These are phyloP conservation scores for Verticillium nonalfalfae DNA, from an alignment of 2,329 filamentous ascomycete genomes.

Conservation along the genomic window DNA sequence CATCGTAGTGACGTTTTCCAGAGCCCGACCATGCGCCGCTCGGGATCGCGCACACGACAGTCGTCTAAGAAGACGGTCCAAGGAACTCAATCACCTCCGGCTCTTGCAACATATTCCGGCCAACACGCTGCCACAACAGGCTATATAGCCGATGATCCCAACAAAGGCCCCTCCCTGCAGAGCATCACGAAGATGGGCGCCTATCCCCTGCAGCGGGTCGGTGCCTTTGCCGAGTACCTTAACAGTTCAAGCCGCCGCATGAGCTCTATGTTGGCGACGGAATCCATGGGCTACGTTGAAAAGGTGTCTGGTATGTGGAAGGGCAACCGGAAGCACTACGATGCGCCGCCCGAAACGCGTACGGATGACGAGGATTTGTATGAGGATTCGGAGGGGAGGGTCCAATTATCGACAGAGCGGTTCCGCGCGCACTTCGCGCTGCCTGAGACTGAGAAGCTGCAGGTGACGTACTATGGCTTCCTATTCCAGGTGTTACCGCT, in stretches of 20 bases:
- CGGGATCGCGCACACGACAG: constrained; percentile 26
- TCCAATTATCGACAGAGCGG: constrained; percentile 64
- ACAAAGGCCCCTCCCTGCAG: constrained; percentile 38
- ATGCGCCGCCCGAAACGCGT: constrained; percentile 47
- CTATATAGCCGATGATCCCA: constrained; percentile 19
- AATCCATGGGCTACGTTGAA: constrained; percentile 93
- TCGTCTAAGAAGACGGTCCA: constrained; percentile 2
- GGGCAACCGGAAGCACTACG: constrained; percentile 84
- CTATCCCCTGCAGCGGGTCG: constrained; percentile 78
- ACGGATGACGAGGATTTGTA: constrained; percentile 48
- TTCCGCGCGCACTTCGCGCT: constrained; percentile 89
- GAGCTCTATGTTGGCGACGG: constrained; percentile 75
- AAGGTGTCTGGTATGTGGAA: constrained; percentile 98
- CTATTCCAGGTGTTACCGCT: constrained; percentile 84
- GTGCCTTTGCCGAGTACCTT: constrained; percentile 75
- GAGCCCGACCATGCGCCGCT: constrained; percentile 61
- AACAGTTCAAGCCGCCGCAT: constrained; percentile 74
- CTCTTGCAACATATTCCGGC: constrained; percentile 7
- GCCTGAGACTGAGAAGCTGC: constrained; percentile 74
- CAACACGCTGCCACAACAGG: constrained; percentile 33
- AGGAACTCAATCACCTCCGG: constrained; percentile 3
- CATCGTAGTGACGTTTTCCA: constrained; percentile 83
- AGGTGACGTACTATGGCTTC: constrained; percentile 87
- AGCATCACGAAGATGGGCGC: constrained; percentile 55
- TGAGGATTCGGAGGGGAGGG: constrained; percentile 57